A percentile compares a stretch with the other conserved stretches of the same genome.
phyloP scores from a whole-genome alignment of 1,284 basidiomycete species.

The Neolentinus lepideus region DNA sequence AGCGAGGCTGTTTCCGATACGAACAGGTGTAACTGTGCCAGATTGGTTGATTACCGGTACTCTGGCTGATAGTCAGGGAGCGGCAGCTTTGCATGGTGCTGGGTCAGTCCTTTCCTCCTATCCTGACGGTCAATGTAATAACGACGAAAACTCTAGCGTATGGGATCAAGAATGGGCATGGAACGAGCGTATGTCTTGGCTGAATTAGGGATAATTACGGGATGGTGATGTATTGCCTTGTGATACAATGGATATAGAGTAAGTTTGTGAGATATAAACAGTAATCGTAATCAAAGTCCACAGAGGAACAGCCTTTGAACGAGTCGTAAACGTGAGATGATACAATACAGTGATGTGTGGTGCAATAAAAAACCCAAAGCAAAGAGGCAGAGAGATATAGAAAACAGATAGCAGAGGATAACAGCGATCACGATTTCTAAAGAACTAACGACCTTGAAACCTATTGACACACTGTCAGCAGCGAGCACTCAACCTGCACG shows the following conservation, averaged over 20 bases:
- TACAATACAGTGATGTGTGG: constrained; percentile 17
- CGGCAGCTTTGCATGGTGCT: constrained; percentile 66
- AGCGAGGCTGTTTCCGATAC: constrained; percentile 67
- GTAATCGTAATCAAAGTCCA: constrained; percentile 40
- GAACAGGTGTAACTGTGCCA: constrained; percentile 69
- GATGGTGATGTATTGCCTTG: background rate
- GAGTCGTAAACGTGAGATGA: background rate
- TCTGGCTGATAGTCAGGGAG: constrained; percentile 46
- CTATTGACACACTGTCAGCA: constrained; percentile 4
- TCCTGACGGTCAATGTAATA: background rate
- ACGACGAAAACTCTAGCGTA: constrained; percentile 17
- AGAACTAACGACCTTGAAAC: constrained; percentile 56
- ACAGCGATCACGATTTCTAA: constrained; percentile 51
- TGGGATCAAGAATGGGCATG: constrained; percentile 50
- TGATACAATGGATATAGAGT: constrained; percentile 4
- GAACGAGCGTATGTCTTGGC: constrained; percentile 43
- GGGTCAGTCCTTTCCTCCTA: constrained; percentile 39
- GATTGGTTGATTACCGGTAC: constrained; percentile 66
- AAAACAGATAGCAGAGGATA: constrained; percentile 51
- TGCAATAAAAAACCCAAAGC: constrained; percentile 32
- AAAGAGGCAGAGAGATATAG: constrained; percentile 35
- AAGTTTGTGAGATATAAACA: constrained; percentile 16
- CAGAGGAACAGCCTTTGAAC: constrained; percentile 14
- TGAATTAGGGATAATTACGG: background rate
- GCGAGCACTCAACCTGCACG: constrained; percentile 2